Conservation (phyloP, 441 rosid species). For the Adansonia rubrostipa region DNA sequence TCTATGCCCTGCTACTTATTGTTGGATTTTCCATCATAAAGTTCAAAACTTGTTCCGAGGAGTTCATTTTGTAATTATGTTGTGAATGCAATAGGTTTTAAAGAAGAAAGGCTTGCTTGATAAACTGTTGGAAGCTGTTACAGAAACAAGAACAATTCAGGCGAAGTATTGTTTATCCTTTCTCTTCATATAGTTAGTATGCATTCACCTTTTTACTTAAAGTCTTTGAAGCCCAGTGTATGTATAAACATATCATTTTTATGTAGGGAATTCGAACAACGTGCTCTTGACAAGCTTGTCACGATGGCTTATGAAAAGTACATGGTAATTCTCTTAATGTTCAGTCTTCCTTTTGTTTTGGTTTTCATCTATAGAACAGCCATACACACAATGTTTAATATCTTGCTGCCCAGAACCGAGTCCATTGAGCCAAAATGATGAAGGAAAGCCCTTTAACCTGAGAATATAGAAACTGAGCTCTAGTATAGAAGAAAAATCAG, state of each 20-base stretch:
- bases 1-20: not conserved
- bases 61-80: conserved; percentile 18
- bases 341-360: conserved; percentile 5
- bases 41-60: conserved; percentile 8
- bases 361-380: not conserved
- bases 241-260: conserved; percentile 29
- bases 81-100: conserved; percentile 53
- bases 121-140: conserved; percentile 59
- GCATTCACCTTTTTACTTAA: conserved; percentile 24
- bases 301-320: conserved; percentile 82
- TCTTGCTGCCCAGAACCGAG: not conserved
- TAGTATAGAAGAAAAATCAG: not conserved
- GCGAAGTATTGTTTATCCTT: conserved; percentile 59
- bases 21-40: conserved; percentile 25
- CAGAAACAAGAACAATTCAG: conserved; percentile 64
- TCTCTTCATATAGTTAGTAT: conserved; percentile 18
- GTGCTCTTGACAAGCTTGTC: conserved; percentile 80
- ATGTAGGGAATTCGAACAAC: conserved; percentile 75
- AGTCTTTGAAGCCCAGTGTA: conserved; percentile 14
- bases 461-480: not conserved
- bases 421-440: not conserved
- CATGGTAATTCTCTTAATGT: conserved; percentile 58
- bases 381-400: not conserved
- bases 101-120: conserved; percentile 66
- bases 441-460: not conserved